These are phyloP conservation scores for Fraxinus floribunda DNA, from an alignment of 305 asterid species.

Conservation along the genomic window DNA sequence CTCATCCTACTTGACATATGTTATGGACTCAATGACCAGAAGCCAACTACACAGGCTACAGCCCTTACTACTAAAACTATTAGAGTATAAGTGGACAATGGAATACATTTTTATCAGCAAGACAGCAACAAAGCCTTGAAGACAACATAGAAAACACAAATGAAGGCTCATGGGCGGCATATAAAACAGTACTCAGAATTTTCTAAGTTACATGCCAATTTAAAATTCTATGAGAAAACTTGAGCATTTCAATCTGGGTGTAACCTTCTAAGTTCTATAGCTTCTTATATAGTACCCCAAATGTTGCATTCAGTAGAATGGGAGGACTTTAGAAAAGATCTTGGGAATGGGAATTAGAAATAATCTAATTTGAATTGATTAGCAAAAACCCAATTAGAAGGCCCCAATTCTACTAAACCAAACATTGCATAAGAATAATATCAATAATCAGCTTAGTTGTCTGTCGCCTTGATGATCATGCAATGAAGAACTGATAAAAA, in stretches of 20 bases:
- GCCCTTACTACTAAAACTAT: neutral
- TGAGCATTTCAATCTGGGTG: neutral
- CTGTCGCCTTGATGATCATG: neutral
- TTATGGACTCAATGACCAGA: neutral
- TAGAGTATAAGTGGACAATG: neutral
- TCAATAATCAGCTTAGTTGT: neutral
- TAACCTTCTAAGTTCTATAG: neutral
- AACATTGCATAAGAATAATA: neutral
- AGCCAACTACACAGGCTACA: neutral
- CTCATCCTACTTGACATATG: neutral
- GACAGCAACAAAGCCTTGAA: neutral
- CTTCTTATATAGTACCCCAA: neutral
- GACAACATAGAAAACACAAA: conserved; percentile 1
- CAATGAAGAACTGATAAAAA: neutral
- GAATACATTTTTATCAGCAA: neutral
- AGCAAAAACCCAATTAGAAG: neutral
- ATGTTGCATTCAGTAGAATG: neutral
- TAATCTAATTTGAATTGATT: neutral
- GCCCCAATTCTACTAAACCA: neutral
- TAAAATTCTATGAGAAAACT: neutral
- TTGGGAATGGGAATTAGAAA: neutral
- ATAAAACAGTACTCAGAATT: neutral
- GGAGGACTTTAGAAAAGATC: neutral
- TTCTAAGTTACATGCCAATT: neutral
- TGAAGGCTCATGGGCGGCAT: neutral